Evolutionary conservation across 441 rosid species (phyloP), one percentile per base, ranked within the genome.

Genomic region (Metrosideros polymorpha): DNA sequence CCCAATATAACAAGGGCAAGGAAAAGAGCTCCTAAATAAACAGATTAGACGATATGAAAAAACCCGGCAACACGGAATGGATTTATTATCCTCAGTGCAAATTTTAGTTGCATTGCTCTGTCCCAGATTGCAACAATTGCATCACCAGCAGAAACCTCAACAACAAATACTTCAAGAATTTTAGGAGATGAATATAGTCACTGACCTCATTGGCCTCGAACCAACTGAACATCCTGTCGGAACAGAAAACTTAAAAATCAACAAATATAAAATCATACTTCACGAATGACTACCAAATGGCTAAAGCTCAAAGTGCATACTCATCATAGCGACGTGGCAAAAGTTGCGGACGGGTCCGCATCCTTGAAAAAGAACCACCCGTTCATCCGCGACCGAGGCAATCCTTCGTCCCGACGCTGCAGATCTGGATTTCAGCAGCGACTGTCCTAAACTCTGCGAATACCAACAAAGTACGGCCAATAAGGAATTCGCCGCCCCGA

Each of bases 151-250:
- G 57, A 63, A 22, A 61, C 51, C 59, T 18, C 52, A 56, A 27
- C 3, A 27, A 39, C 52, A 50, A 22, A 29, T 30, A 86, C n/a
- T 39, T 71, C 9, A 71, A 71, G 42, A 22, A 71, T 39, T 71
- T 63, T 32, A 43, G 18, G 49, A 61, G 27, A 19, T 30, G 51
- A 50, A 84, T 12, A 59, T 55, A n/a, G 53, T 29, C 76, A 92
- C 93, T 87, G 85, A 95, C 95, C 92, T 91, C 84, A 54, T 85
- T 51, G 88, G 86, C 89, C 91, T 89, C n/a, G 88, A 88, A 90
- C 93, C 89, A 49, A 87, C 88, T 27, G 89, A 84, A 86, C 89
- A 87, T 85, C 95, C 99, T 95, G 94, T 50, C 86, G 82, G 24
- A 55, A 85, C 47, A 87, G 47, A n/a, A 87, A 85, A 88, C 13